Evolutionary conservation across 129 eudicot genomes (phyloP).

Genomic region (Helichrysum umbraculigerum): DNA sequence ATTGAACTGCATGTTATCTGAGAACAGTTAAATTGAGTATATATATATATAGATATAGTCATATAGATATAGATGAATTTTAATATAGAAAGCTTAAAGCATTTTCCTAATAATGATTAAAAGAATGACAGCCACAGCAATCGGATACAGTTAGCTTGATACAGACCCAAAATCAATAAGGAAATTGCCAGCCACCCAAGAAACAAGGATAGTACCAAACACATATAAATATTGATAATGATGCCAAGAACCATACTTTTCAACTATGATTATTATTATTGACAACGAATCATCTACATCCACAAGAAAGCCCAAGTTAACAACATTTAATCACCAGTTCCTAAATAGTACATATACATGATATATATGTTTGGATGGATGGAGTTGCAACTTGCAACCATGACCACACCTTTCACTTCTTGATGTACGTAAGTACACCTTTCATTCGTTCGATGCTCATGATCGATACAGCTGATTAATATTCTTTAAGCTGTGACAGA

Average conservation of each 20-base stretch:
- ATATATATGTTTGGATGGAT: not conserved
- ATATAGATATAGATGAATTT: no score
- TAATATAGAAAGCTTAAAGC: no score
- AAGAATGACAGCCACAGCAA: not conserved
- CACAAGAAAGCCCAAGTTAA: slow-evolving; percentile 1
- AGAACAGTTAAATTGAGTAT: no score
- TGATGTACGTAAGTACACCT: not conserved
- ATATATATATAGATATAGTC: no score
- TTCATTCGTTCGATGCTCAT: not conserved
- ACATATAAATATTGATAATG: not conserved
- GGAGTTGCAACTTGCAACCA: not conserved
- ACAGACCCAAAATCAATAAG: not conserved
- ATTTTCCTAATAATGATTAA: not conserved
- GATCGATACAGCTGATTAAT: not conserved
- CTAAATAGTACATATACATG: not conserved
- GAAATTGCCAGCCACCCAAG: not conserved
- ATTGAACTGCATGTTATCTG: no score
- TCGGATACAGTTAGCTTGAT: slow-evolving; percentile 21
- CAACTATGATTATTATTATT: not conserved
- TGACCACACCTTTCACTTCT: not conserved
- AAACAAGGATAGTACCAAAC: slow-evolving; percentile 9
- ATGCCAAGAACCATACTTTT: not conserved
- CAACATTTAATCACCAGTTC: not conserved
- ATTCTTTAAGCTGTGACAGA: slow-evolving; percentile 59
- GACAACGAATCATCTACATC: slow-evolving; percentile 15